Conservation (phyloP, 768 basidiomycete species). For the Tylopilus sp. region DNA sequence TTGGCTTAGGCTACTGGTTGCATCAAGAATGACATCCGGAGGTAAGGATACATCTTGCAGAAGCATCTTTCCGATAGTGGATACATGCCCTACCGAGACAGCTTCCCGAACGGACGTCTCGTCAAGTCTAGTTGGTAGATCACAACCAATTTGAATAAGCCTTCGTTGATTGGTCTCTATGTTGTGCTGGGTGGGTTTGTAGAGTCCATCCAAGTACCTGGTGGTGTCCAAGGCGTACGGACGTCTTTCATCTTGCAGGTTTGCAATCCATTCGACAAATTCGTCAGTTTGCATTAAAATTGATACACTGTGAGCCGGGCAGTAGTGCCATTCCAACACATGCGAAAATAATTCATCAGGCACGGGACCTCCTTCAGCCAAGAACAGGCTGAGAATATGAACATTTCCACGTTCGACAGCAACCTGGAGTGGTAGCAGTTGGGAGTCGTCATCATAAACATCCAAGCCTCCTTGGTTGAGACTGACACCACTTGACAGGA, state of each 20-base stretch:
- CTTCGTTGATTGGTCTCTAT: too few species aligned
- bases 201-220: too few species aligned
- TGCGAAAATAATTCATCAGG: not conserved
- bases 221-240: not conserved
- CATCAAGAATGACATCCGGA: not conserved
- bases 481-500: not conserved
- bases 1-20: not conserved
- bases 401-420: not conserved
- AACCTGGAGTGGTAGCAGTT: not conserved
- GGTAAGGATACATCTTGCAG: not conserved
- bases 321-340: not conserved
- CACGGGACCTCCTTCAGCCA: not conserved
- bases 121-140: not conserved
- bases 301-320: not conserved
- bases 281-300: conserved; percentile 12
- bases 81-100: not conserved
- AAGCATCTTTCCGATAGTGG: not conserved
- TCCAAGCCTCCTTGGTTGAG: not conserved
- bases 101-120: not conserved
- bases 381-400: not conserved
- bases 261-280: conserved; percentile 10
- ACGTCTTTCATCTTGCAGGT: not conserved
- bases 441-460: not conserved
- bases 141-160: conserved; percentile 1
- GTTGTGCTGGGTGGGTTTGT: too few species aligned